phyloP scores from a whole-genome alignment of 495 filamentous ascomycete genomes.

The Entonaema liquescens region DNA sequence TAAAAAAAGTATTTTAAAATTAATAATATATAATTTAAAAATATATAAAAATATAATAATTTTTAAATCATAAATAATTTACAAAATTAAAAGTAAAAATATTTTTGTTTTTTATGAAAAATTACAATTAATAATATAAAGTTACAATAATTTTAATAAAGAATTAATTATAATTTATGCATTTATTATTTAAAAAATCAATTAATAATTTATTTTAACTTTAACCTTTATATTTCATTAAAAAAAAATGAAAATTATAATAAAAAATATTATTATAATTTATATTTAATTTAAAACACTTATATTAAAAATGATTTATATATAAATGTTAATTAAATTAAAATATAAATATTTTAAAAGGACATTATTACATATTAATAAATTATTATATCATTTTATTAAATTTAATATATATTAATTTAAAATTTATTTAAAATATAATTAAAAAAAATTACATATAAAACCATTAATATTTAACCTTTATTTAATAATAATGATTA shows the following conservation, averaged over 20 bases:
- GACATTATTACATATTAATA: neutral
- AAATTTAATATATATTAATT: neutral
- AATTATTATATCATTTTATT: neutral
- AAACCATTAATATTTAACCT: neutral
- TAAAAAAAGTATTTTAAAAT: too few relatives aligned
- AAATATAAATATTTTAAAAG: neutral
- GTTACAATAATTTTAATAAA: too few relatives aligned
- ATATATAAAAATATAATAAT: too few relatives aligned
- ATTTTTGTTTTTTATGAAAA: too few relatives aligned
- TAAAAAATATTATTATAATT: neutral
- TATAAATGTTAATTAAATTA: neutral
- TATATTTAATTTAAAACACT: neutral
- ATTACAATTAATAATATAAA: too few relatives aligned
- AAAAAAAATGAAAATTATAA: neutral
- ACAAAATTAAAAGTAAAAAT: too few relatives aligned
- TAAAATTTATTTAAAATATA: neutral
- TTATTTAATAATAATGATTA: too few relatives aligned
- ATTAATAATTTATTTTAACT: neutral
- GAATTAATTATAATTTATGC: too few relatives aligned
- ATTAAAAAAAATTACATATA: neutral
- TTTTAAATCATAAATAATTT: too few relatives aligned
- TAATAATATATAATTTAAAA: too few relatives aligned
- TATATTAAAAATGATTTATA: neutral
- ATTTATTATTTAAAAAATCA: neutral
- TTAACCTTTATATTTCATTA: neutral